These are phyloP conservation scores for Acer negundo DNA, from an alignment of 345 rosid genomes.

Conservation along the genomic window DNA sequence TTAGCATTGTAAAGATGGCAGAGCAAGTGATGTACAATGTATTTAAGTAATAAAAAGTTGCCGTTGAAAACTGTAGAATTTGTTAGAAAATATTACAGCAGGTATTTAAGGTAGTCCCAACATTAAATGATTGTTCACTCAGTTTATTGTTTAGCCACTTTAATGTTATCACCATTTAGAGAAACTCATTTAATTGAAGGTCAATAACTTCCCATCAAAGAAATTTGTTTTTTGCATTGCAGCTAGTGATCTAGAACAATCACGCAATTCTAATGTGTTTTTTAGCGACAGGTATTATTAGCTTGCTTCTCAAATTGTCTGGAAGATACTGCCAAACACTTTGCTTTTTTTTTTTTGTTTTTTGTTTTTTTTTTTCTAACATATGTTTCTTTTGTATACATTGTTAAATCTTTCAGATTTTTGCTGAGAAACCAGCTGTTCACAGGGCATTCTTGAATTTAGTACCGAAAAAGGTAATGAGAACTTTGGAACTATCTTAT, in stretches of 20 bases:
- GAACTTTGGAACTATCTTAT: constrained; percentile 14
- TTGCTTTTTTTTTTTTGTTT: neutral
- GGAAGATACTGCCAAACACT: neutral
- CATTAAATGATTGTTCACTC: neutral
- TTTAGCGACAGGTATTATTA: neutral
- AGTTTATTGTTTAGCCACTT: neutral
- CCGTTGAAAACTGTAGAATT: neutral
- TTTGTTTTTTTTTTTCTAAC: neutral
- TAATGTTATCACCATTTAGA: neutral
- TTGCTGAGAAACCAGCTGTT: constrained; percentile 97
- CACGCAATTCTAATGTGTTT: neutral
- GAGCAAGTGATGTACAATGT: neutral
- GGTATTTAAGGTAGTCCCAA: neutral
- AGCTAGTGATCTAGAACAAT: neutral
- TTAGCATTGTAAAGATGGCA: neutral
- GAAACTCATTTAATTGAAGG: neutral
- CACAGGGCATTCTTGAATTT: constrained; percentile 75
- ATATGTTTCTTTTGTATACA: constrained; percentile 18
- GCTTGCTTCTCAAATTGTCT: constrained; percentile 2
- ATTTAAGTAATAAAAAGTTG: neutral
- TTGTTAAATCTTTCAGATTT: constrained; percentile 56
- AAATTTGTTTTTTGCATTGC: constrained; percentile 3
- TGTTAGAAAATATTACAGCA: neutral
- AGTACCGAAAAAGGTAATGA: constrained; percentile 87
- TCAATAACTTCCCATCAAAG: neutral